Percentiles rank a stretch among this genome's conserved stretches.
Evolutionary conservation across 2,329 filamentous ascomycete species (phyloP).

Genomic region (Biscogniauxia sp.): DNA sequence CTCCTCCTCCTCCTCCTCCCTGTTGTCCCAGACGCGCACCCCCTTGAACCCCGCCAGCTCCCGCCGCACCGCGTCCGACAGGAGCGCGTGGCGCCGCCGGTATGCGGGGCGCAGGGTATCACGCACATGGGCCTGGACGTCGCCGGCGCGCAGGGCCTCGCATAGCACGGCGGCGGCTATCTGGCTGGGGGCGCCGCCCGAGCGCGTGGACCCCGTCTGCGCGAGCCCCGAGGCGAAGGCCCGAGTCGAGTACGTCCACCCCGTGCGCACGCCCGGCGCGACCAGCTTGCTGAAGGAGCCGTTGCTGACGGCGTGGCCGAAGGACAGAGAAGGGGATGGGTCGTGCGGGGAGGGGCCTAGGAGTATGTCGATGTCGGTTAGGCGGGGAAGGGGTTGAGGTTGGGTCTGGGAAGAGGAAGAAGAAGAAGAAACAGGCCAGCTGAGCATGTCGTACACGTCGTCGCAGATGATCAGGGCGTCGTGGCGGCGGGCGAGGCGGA

Average conservation of each 20-base stretch:
- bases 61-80: conserved; percentile 58
- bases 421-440: conserved; percentile 58
- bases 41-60: conserved; percentile 60
- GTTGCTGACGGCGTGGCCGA: conserved; percentile 82
- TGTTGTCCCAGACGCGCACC: conserved; percentile 41
- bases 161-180: conserved; percentile 52
- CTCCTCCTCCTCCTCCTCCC: background rate
- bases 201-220: conserved; percentile 52
- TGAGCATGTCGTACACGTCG: conserved; percentile 92
- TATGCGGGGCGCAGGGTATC: conserved; percentile 43
- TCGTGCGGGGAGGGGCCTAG: conserved; percentile 51
- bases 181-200: conserved; percentile 57
- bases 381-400: conserved; percentile 56
- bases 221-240: conserved; percentile 50
- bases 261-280: conserved; percentile 76
- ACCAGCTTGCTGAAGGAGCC: conserved; percentile 87
- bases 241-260: conserved; percentile 74
- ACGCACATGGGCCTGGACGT: conserved; percentile 44
- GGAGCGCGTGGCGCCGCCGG: conserved; percentile 43
- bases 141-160: conserved; percentile 44
- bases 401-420: background rate
- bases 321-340: conserved; percentile 37
- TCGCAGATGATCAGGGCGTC: conserved; percentile 84
- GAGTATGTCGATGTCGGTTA: conserved; percentile 74
- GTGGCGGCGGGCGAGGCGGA: conserved; percentile 72